phyloP scores from a whole-genome alignment of 805 yeast genomes.

The Saturnispora diversa region DNA sequence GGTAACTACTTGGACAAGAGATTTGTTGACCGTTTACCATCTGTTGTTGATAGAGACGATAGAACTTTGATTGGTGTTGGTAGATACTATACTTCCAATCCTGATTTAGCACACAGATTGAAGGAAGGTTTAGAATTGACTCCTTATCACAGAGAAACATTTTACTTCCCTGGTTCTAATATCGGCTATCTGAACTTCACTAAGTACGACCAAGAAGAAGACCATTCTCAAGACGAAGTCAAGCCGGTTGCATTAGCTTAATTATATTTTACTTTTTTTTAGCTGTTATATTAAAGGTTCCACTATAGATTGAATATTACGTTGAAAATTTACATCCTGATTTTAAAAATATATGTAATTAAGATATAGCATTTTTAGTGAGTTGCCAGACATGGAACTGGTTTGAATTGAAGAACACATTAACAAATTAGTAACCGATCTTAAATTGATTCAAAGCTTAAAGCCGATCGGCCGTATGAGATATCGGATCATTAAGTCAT shows the following conservation, averaged over 20 bases:
- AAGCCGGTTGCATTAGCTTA: slow-evolving; percentile 11
- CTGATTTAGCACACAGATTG: slow-evolving; percentile 35
- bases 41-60: slow-evolving; percentile 24
- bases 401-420: no score
- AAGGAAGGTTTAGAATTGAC: slow-evolving; percentile 30
- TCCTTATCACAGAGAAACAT: slow-evolving; percentile 33
- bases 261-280: neutral
- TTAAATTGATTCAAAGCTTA: no score
- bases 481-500: no score
- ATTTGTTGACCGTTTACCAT: slow-evolving; percentile 13
- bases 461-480: no score
- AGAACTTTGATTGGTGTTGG: slow-evolving; percentile 38
- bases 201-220: slow-evolving; percentile 11
- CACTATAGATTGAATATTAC: no score
- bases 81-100: slow-evolving; percentile 36
- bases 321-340: no score
- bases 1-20: slow-evolving; percentile 14
- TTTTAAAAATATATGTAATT: no score
- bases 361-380: no score
- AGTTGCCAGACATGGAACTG: no score
- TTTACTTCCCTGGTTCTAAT: slow-evolving; percentile 25
- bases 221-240: slow-evolving; percentile 9
- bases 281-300: no score
- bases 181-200: slow-evolving; percentile 12
- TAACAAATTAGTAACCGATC: no score